A percentile compares a stretch with the other conserved stretches of the same genome.
Evolutionary conservation across 352 stramenopile genomes (phyloP).

Genomic region (Thalassiosira pacifica): DNA sequence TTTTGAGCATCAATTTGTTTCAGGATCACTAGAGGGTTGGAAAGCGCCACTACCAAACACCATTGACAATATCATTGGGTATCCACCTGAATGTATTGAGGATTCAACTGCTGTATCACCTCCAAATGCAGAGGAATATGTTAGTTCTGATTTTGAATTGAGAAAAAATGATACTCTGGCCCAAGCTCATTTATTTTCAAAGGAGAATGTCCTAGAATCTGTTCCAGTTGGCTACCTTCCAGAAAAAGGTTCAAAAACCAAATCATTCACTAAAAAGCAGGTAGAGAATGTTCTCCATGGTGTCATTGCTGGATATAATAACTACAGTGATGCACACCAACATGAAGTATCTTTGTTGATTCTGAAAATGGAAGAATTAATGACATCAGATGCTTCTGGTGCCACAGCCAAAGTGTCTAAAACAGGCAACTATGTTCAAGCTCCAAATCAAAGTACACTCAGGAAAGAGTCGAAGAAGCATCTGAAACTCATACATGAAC

Average conservation of each 20-base stretch:
- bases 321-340: not conserved
- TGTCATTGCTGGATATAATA: not conserved
- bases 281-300: not conserved
- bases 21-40: slow-evolving; percentile 14
- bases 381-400: not conserved
- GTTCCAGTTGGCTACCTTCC: not conserved
- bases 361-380: not conserved
- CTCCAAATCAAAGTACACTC: not conserved
- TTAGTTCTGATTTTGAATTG: not conserved
- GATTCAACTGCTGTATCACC: too few relatives aligned
- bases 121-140: not conserved
- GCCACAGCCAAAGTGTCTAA: not conserved
- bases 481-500: not conserved
- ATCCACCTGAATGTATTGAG: not conserved
- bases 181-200: not conserved
- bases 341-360: not conserved
- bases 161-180: too few relatives aligned
- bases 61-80: slow-evolving; percentile 31
- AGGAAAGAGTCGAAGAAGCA: not conserved
- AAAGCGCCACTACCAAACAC: not conserved
- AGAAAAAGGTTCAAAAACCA: not conserved
- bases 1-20: not conserved
- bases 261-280: not conserved
- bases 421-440: not conserved
- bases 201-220: not conserved